phyloP scores from a whole-genome alignment of 805 yeast genomes.

The Wickerhamiella dianesei region DNA sequence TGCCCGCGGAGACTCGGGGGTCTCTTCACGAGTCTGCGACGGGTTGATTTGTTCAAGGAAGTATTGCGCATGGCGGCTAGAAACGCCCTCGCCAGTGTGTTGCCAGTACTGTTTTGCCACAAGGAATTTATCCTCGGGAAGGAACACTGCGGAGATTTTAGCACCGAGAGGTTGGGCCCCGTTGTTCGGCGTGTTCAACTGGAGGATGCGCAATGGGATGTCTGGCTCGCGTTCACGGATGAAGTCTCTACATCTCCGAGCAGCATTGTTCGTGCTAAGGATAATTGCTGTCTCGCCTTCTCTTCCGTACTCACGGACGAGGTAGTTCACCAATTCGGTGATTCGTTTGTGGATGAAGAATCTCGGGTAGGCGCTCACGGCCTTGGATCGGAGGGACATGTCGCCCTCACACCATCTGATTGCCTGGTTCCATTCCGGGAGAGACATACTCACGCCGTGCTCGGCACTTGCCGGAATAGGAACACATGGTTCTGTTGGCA shows the following conservation, averaged over 20 bases:
- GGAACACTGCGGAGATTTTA: conserved; percentile 65
- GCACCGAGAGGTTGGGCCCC: conserved; percentile 37
- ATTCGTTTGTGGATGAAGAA: conserved; percentile 28
- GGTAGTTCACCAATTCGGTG: conserved; percentile 20
- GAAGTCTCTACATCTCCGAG: conserved; percentile 75
- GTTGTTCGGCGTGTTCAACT: conserved; percentile 20
- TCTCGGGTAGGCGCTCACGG: conserved; percentile 84
- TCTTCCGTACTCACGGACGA: conserved; percentile 59
- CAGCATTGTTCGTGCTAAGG: conserved; percentile 65
- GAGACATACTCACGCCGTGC: conserved; percentile 88
- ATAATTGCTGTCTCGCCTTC: conserved; percentile 62
- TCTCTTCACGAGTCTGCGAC: conserved; percentile 5
- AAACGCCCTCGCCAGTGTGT: conserved; percentile 92
- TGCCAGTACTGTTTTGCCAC: conserved; percentile 89
- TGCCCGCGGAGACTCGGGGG: conserved; percentile 22
- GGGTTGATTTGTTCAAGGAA: conserved; percentile 33
- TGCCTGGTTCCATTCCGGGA: conserved; percentile 91
- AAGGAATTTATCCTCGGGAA: conserved; percentile 42
- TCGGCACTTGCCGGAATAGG: conserved; percentile 81
- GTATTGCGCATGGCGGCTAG: conserved; percentile 81
- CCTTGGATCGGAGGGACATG: conserved; percentile 58
- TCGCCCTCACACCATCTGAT: conserved; percentile 89
- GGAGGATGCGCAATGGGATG: conserved; percentile 30
- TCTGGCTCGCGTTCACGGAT: conserved; percentile 30
- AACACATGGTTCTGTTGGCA: conserved; percentile 42